Conservation (phyloP, 108 stramenopile genomes). For the Cyclotella atomus region DNA sequence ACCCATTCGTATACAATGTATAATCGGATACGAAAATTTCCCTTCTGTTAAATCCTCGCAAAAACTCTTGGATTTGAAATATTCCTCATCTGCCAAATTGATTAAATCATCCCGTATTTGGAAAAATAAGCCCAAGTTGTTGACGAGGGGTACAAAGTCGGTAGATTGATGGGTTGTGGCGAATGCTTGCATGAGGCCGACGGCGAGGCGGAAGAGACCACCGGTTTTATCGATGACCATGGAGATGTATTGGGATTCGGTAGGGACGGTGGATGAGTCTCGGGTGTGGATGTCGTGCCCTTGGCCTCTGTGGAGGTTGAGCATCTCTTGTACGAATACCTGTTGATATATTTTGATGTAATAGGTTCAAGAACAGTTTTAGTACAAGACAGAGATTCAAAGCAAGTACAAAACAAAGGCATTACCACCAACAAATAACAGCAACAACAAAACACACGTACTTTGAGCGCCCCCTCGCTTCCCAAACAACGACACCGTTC, state of each 20-base stretch:
- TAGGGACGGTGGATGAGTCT: slow-evolving; percentile 84
- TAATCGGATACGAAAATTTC: slow-evolving; percentile 94
- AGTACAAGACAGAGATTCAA: too few relatives aligned
- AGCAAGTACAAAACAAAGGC: too few relatives aligned
- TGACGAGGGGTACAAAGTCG: slow-evolving; percentile 80
- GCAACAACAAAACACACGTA: slow-evolving; percentile 1
- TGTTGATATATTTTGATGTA: too few relatives aligned
- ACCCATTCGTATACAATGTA: slow-evolving; percentile 67
- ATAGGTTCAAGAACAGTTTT: too few relatives aligned
- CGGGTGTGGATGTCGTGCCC: slow-evolving; percentile 92
- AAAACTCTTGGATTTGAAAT: slow-evolving; percentile 94
- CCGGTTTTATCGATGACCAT: slow-evolving; percentile 91
- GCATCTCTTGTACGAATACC: slow-evolving; percentile 87
- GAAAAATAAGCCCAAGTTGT: slow-evolving; percentile 93
- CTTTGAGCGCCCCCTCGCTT: slow-evolving; percentile 71
- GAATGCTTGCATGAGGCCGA: slow-evolving; percentile 92
- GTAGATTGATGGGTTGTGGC: slow-evolving; percentile 57
- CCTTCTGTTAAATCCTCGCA: slow-evolving; percentile 98
- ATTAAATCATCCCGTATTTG: slow-evolving; percentile 97
- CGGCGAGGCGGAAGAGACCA: slow-evolving; percentile 94
- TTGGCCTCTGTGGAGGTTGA: slow-evolving; percentile 95
- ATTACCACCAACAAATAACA: too few relatives aligned
- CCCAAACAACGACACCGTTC: slow-evolving; percentile 75
- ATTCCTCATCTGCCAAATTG: slow-evolving; percentile 92
- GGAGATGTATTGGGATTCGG: slow-evolving; percentile 33